Evolutionary conservation across 1,284 basidiomycete species (phyloP), one percentile per base, ranked within the genome.

Genomic region (Sporisorium exsertum): DNA sequence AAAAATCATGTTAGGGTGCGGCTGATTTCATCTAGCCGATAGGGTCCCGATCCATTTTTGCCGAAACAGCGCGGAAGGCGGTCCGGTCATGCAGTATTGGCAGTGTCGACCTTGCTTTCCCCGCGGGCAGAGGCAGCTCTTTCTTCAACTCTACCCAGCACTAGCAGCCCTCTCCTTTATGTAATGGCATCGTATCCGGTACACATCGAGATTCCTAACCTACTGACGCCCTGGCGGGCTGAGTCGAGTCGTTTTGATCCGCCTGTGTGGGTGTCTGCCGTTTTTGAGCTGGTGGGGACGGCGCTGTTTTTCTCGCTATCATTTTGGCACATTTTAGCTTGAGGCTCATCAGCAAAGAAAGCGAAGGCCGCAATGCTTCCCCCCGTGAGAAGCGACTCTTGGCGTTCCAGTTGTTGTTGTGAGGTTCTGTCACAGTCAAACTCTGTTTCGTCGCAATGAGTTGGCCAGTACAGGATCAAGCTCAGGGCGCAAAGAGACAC

Each of bases 331-430:
- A 16, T 47, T 5, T 29, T n/a, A 18, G 4, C 4, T 18, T 26
- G 9, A 55, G 26, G 42, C 53, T 55, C n/a, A 55, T n/a, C 35
- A 54, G 20, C n/a, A 18, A 26, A 45, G n/a, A 29, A 46, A 57
- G 45, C 55, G 55, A 57, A 47, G 13, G 45, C 55, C 55, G 55
- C 33, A 32, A 32, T 57, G 55, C 43, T 47, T 57, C 20, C 54
- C 43, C 55, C 55, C 56, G 47, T 50, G 47, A 58, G 56, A 49
- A 47, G 56, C 8, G 32, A 0, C 56, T 18, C 32, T 58, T 29
- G 29, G 49, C 49, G n/a, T 49, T 18, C 18, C 24, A 18, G 24
- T 47, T 29, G 47, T 10, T 29, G 47, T 29, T 49, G 27, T 29
- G 16, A 29, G 26, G 18, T 29, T 40, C 4, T 2, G 15, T 4